Percentiles rank a stretch among this genome's conserved stretches.
These are phyloP conservation scores for Cryptococcus sp. DNA, from an alignment of 1,284 basidiomycete genomes.

Conservation along the genomic window DNA sequence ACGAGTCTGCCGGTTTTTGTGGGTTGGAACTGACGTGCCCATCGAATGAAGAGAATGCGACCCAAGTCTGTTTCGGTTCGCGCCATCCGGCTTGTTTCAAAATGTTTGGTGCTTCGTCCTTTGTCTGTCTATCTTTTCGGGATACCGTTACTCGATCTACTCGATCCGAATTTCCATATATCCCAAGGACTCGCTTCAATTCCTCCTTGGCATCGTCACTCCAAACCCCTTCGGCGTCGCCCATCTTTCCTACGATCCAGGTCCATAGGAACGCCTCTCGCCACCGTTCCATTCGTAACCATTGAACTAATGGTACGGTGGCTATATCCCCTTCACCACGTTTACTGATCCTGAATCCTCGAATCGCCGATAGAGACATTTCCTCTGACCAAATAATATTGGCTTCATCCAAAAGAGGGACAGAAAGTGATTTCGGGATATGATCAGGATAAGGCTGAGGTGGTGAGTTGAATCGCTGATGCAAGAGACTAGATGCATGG, in stretches of 20 bases:
- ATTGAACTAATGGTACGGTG: constrained; percentile 32
- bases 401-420: constrained; percentile 29
- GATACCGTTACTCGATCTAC: not conserved
- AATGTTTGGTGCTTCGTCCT: constrained; percentile 16
- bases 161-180: constrained; percentile 5
- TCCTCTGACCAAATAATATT: constrained; percentile 30
- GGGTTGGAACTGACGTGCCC: constrained; percentile 20
- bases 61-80: not conserved
- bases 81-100: not conserved
- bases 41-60: constrained; percentile 27
- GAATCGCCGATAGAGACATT: constrained; percentile 22
- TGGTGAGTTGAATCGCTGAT: constrained; percentile 24
- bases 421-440: constrained; percentile 32
- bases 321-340: constrained; percentile 35
- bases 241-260: constrained; percentile 34
- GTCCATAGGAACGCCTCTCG: constrained; percentile 39
- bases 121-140: constrained; percentile 15
- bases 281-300: constrained; percentile 41
- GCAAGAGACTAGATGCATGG: constrained; percentile 31
- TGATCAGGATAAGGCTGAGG: constrained; percentile 34
- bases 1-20: constrained; percentile 8
- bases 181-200: constrained; percentile 18
- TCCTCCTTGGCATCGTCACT: constrained; percentile 20
- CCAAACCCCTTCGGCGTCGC: constrained; percentile 30
- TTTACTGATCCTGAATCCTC: constrained; percentile 33